Percentiles rank a stretch among this genome's conserved stretches.
phyloP scores from a whole-genome alignment of 805 yeast species.

The Phaffomyces thermotolerans region DNA sequence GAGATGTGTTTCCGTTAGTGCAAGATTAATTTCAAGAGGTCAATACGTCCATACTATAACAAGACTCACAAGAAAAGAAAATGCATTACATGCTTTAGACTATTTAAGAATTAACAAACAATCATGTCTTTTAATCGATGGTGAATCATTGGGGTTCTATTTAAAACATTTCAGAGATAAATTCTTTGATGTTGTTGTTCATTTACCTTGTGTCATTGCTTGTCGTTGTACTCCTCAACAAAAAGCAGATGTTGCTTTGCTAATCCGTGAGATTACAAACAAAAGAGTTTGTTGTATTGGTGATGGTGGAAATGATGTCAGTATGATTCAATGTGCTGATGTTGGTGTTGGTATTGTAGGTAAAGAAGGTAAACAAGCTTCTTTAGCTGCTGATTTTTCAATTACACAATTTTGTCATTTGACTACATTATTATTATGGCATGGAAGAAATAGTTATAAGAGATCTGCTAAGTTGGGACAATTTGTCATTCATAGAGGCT shows the following conservation, averaged over 20 bases:
- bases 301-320: constrained; percentile 98
- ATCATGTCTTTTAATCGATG: constrained; percentile 80
- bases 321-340: constrained; percentile 98
- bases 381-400: constrained; percentile 94
- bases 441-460: constrained; percentile 95
- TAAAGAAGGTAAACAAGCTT: constrained; percentile 96
- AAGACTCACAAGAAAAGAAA: constrained; percentile 45
- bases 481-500: constrained; percentile 93
- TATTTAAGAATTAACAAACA: constrained; percentile 54
- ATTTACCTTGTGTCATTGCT: constrained; percentile 91
- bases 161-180: constrained; percentile 57
- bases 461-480: constrained; percentile 93
- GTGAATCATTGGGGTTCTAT: constrained; percentile 75
- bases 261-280: constrained; percentile 72
- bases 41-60: constrained; percentile 88
- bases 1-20: constrained; percentile 93
- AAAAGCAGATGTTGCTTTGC: constrained; percentile 87
- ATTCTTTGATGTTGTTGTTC: constrained; percentile 70
- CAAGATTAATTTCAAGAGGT: constrained; percentile 86
- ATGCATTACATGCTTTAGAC: constrained; percentile 72
- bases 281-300: constrained; percentile 96
- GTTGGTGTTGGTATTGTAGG: constrained; percentile 99
- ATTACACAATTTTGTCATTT: constrained; percentile 86
- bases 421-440: constrained; percentile 88
- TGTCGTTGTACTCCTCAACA: constrained; percentile 99